phyloP scores from a whole-genome alignment of 495 filamentous ascomycete genomes.

The Durotheca rogersii region DNA sequence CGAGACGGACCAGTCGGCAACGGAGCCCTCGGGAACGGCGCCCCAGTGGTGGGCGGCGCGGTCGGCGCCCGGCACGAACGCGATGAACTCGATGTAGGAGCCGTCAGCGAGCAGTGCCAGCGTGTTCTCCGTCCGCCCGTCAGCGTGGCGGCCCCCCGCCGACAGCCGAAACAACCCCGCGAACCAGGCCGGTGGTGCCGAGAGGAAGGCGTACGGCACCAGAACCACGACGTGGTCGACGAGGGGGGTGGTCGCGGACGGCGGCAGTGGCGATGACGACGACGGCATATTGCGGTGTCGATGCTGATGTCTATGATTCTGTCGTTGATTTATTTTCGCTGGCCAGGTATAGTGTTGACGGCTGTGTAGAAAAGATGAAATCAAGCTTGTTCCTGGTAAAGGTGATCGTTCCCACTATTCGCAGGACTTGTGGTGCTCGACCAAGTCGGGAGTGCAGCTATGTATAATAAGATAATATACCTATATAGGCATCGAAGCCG shows the following conservation, averaged over 20 bases:
- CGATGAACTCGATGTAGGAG: constrained; percentile 60
- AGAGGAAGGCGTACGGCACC: constrained; percentile 45
- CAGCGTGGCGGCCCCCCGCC: constrained; percentile 54
- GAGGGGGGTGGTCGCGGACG: constrained; percentile 21
- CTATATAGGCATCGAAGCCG: constrained; percentile 4
- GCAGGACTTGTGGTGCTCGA: too few relatives aligned
- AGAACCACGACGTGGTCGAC: constrained; percentile 62
- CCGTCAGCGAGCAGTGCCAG: constrained; percentile 58
- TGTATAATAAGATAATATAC: not conserved
- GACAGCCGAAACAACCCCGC: constrained; percentile 54
- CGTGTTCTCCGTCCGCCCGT: constrained; percentile 56
- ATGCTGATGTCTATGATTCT: too few relatives aligned
- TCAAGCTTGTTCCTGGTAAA: not conserved
- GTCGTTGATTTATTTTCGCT: too few relatives aligned
- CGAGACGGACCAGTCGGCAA: constrained; percentile 58
- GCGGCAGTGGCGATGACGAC: constrained; percentile 1
- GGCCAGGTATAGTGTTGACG: too few relatives aligned
- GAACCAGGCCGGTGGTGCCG: constrained; percentile 48
- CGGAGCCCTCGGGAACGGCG: constrained; percentile 39
- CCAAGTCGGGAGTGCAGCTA: too few relatives aligned
- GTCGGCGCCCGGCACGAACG: constrained; percentile 52
- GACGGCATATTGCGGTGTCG: too few relatives aligned
- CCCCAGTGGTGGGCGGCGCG: constrained; percentile 55
- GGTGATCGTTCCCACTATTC: not conserved
- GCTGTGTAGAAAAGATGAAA: too few relatives aligned